Conservation (phyloP, 1,139 yeast species). For the Geotrichum citri-aurantii region DNA sequence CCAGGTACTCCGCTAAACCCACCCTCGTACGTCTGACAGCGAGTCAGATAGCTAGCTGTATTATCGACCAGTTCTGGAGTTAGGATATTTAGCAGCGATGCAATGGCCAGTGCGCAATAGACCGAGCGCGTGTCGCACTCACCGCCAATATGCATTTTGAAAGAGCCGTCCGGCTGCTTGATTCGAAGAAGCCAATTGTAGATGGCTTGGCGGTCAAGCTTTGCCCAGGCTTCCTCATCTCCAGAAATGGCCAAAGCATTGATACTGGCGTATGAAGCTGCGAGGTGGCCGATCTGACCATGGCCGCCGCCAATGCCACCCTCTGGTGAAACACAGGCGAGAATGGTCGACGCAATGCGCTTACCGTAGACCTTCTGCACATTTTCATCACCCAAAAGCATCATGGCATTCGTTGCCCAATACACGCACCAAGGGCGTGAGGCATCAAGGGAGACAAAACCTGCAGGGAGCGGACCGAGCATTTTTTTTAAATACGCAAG, state of each 20-base stretch:
- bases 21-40: slow-evolving; percentile 90
- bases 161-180: slow-evolving; percentile 68
- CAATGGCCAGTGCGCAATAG: slow-evolving; percentile 78
- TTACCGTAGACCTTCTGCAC: slow-evolving; percentile 22
- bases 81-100: slow-evolving; percentile 56
- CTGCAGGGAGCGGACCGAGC: slow-evolving; percentile 47
- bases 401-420: slow-evolving; percentile 66
- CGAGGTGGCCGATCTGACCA: slow-evolving; percentile 77
- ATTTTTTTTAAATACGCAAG: slow-evolving; percentile 38
- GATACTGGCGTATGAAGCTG: slow-evolving; percentile 77
- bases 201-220: slow-evolving; percentile 43
- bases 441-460: slow-evolving; percentile 60
- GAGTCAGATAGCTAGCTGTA: slow-evolving; percentile 54
- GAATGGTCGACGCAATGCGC: slow-evolving; percentile 32
- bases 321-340: slow-evolving; percentile 32
- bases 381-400: slow-evolving; percentile 38
- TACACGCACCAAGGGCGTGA: slow-evolving; percentile 87
- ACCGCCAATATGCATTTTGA: slow-evolving; percentile 68
- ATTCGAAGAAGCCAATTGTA: slow-evolving; percentile 61
- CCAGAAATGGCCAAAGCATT: slow-evolving; percentile 54
- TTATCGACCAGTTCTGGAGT: slow-evolving; percentile 56
- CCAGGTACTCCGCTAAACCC: slow-evolving; percentile 80
- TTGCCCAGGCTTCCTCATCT: slow-evolving; percentile 42
- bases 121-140: slow-evolving; percentile 83
- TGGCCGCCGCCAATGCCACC: slow-evolving; percentile 87